These are phyloP conservation scores for Candida sanyaensis DNA, from an alignment of 1,139 yeast species.

Conservation along the genomic window DNA sequence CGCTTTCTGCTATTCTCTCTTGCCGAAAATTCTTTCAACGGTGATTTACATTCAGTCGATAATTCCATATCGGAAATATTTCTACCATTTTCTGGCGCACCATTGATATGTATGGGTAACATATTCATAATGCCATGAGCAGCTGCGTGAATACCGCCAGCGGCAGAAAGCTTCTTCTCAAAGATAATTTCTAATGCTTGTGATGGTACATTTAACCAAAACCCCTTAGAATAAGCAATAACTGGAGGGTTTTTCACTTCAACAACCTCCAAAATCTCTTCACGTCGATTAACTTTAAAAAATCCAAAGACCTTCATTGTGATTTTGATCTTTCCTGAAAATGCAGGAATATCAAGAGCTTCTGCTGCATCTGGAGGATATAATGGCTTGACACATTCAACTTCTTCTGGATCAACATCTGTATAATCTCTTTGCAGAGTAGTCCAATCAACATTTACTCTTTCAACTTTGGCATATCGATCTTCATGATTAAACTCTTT, in stretches of 20 bases:
- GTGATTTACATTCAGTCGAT: constrained; percentile 93
- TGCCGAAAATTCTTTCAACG: constrained; percentile 87
- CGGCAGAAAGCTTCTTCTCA: constrained; percentile 60
- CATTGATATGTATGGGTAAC: constrained; percentile 57
- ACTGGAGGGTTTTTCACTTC: constrained; percentile 92
- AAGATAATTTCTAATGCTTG: constrained; percentile 59
- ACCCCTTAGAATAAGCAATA: constrained; percentile 66
- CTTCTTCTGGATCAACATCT: constrained; percentile 84
- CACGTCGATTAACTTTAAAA: constrained; percentile 77
- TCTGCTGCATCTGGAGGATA: constrained; percentile 20
- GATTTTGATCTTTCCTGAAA: constrained; percentile 71
- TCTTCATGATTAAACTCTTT: constrained; percentile 79
- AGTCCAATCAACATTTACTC: constrained; percentile 92
- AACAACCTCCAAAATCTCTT: constrained; percentile 84
- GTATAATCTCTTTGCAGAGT: constrained; percentile 91
- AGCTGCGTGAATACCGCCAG: constrained; percentile 97
- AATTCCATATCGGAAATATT: constrained; percentile 56
- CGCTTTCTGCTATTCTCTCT: constrained; percentile 67
- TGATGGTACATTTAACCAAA: constrained; percentile 87
- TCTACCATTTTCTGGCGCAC: constrained; percentile 33
- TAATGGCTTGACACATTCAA: constrained; percentile 63
- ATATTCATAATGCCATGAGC: constrained; percentile 85
- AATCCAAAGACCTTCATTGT: constrained; percentile 87
- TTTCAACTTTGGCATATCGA: constrained; percentile 74
- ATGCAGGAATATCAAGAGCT: constrained; percentile 60